Percentiles rank a stretch among this genome's conserved stretches.
These are phyloP conservation scores for Podospora didyma DNA, from an alignment of 495 filamentous ascomycete genomes.

Conservation along the genomic window DNA sequence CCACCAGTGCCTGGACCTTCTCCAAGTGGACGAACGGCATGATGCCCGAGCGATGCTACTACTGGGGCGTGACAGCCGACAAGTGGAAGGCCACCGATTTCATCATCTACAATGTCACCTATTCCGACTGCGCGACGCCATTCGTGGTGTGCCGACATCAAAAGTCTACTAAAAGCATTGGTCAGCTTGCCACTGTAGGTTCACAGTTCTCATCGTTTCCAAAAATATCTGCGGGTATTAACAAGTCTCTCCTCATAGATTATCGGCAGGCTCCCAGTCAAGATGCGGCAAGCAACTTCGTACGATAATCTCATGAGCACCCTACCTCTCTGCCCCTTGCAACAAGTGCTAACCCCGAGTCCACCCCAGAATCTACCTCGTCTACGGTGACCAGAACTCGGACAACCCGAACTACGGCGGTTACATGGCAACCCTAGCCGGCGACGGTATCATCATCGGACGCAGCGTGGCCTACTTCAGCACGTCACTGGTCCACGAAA, in stretches of 20 bases:
- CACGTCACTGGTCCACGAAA: constrained; percentile 15
- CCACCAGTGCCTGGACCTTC: constrained; percentile 4
- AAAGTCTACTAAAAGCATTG: constrained; percentile 3
- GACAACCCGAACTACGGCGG: constrained; percentile 10
- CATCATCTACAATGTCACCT: constrained; percentile 16
- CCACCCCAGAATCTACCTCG: constrained; percentile 3
- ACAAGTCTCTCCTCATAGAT: background rate
- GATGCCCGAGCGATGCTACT: constrained; percentile 15
- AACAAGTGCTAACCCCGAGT: background rate
- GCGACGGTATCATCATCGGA: constrained; percentile 12
- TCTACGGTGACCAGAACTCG: constrained; percentile 5
- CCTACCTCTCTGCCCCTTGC: background rate
- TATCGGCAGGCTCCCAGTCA: constrained; percentile 2
- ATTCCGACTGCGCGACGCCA: constrained; percentile 12
- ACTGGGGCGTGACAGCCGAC: constrained; percentile 12
- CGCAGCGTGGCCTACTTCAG: constrained; percentile 9
- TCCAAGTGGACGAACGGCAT: constrained; percentile 10
- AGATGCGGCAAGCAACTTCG: constrained; percentile 5
- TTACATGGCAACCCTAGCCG: constrained; percentile 5
- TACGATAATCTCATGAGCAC: background rate
- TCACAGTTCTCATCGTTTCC: too few relatives aligned
- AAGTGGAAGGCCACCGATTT: constrained; percentile 11
- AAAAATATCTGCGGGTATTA: background rate
- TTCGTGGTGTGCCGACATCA: constrained; percentile 9
- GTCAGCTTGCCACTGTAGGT: constrained; percentile 6